Evolutionary conservation across 164 flowering plant species (phyloP).

Genomic region (Dillenia suffruticosa): DNA sequence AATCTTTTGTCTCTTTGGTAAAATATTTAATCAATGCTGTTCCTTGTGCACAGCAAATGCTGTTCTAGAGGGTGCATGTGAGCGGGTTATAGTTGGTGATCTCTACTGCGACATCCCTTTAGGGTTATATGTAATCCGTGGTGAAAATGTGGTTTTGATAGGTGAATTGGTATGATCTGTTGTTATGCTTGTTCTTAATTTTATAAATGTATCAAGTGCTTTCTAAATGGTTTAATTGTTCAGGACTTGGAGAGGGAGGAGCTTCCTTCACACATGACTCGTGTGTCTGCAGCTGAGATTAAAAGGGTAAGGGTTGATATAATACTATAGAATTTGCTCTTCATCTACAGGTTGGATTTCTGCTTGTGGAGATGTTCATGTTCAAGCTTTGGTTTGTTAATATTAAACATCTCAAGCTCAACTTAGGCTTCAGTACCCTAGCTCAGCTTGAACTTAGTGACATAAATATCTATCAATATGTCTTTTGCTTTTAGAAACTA

Average conservation of each 20-base stretch:
- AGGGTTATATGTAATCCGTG: constrained; percentile 91
- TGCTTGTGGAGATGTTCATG: too few relatives aligned
- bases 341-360: too few relatives aligned
- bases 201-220: too few relatives aligned
- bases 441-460: too few relatives aligned
- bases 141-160: constrained; percentile 92
- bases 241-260: constrained; percentile 78
- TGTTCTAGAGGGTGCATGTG: constrained; percentile 91
- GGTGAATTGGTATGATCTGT: constrained; percentile 73
- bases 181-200: not conserved
- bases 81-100: constrained; percentile 88
- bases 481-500: too few relatives aligned
- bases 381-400: too few relatives aligned
- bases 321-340: too few relatives aligned
- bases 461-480: too few relatives aligned
- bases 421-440: too few relatives aligned
- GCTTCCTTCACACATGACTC: constrained; percentile 80
- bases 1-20: not conserved
- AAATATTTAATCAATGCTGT: not conserved
- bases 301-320: constrained; percentile 43
- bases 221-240: constrained; percentile 3
- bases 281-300: constrained; percentile 64
- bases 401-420: too few relatives aligned
- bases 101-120: constrained; percentile 85
- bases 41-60: constrained; percentile 64